These are phyloP conservation scores for Aspergillus bertholletiae DNA, from an alignment of 495 filamentous ascomycete species.

Conservation along the genomic window DNA sequence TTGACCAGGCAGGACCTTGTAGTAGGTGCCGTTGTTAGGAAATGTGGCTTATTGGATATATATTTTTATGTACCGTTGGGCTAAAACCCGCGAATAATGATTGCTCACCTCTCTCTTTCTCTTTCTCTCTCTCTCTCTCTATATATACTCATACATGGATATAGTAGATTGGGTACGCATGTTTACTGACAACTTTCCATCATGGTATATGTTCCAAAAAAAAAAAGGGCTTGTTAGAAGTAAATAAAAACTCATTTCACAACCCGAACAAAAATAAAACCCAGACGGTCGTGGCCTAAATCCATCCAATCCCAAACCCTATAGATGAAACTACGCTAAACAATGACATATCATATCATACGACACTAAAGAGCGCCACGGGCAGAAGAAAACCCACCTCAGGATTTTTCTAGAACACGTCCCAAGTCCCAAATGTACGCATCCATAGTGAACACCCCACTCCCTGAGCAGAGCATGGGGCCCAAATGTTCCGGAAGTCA, in stretches of 20 bases:
- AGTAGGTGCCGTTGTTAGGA: neutral
- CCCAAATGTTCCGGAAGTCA: constrained; percentile 7
- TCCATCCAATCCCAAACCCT: neutral
- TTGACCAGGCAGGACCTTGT: neutral
- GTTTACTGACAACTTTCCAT: too few species aligned
- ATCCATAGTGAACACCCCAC: constrained; percentile 8
- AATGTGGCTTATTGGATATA: neutral
- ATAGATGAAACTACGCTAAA: neutral
- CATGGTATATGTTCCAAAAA: too few species aligned
- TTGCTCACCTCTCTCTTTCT: too few species aligned
- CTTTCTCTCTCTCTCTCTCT: too few species aligned
- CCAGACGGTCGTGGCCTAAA: neutral
- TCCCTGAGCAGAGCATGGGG: constrained; percentile 9
- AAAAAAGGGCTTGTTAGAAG: too few species aligned
- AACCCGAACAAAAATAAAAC: too few species aligned
- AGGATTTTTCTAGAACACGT: neutral
- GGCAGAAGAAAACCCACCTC: neutral
- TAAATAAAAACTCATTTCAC: too few species aligned
- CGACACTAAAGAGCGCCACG: neutral
- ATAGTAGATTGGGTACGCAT: too few species aligned
- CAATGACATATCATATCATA: neutral
- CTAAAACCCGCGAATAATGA: neutral
- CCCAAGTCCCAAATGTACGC: neutral
- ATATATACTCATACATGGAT: too few species aligned
- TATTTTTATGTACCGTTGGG: neutral